Base-by-base conservation (phyloP, 2,329 filamentous ascomycete species). In the Diplodia sapinea region DNA sequence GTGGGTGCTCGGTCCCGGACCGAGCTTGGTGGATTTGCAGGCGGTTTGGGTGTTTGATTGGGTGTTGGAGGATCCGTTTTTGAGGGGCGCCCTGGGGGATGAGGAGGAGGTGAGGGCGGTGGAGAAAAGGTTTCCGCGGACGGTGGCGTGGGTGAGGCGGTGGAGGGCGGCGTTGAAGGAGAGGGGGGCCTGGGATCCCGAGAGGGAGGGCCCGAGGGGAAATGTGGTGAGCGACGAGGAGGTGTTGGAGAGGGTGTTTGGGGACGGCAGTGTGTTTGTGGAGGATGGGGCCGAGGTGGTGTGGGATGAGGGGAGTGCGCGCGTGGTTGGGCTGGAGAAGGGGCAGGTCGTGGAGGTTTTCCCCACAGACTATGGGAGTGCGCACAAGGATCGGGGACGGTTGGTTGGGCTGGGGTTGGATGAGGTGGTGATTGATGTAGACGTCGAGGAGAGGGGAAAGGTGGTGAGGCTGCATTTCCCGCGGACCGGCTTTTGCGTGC, bases 1-100 rank as follows among this genome's bases (percentile, higher is more conserved):
- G 2, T 93, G 89, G 89, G 77, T 92, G 12, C 77, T 89, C 13
- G 43, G n/a, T 3, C 23, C 43, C 1, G 82, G 79, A 8, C 85
- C 82, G 1, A 33, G 31, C 29, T 75, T 91, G 69, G 88, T 86
- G 4, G 90, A 93, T 75, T 87, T 93, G 68, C 87, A 93, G 78
- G 87, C 81, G 77, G 72, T 71, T 59, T 90, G 87, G 87, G 81
- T 84, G 1, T 82, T 91, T 70, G 84, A 88, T 75, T 92, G 89
- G 89, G 76, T 90, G 1, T 73, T 75, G 5, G 79, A 77, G 36
- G 74, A 77, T 49, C 69, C 67, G 2, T 63, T 63, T 3, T 12
- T 79, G 91, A 56, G 83, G 84, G 13, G 72, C 9, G 84, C 85
- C 15, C 80, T 91, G 47, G 84, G 86, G 1, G 17, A 5, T 17